Evolutionary conservation across 2,329 filamentous ascomycete species (phyloP).

Genomic region (Meredithiella fracta): DNA sequence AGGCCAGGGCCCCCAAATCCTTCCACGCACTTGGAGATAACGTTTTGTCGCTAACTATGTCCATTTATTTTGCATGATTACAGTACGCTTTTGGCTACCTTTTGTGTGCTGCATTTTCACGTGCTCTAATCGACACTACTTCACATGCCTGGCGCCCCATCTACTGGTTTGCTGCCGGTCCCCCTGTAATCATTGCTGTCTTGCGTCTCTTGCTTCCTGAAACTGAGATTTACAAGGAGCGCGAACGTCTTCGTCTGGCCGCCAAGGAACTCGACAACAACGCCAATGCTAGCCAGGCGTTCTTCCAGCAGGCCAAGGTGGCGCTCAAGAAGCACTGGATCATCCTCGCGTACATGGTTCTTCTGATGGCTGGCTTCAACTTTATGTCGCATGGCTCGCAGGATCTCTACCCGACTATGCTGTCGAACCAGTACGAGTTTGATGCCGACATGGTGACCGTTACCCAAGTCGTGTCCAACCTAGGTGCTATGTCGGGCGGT

Average conservation of each 20-base stretch:
- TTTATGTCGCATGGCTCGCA: conserved; percentile 65
- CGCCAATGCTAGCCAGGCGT: conserved; percentile 35
- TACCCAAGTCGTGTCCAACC: conserved; percentile 65
- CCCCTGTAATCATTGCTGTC: conserved; percentile 63
- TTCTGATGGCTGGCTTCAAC: conserved; percentile 54
- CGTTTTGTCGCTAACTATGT: not conserved
- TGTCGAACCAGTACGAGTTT: conserved; percentile 35
- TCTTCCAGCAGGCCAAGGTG: conserved; percentile 60
- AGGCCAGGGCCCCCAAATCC: too few relatives aligned
- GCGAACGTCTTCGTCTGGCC: conserved; percentile 42
- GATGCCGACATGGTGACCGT: conserved; percentile 39
- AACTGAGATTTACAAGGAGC: conserved; percentile 54
- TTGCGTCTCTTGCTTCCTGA: conserved; percentile 67
- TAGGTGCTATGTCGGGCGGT: conserved; percentile 56
- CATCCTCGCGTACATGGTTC: conserved; percentile 45
- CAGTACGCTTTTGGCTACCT: conserved; percentile 50
- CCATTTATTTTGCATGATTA: not conserved
- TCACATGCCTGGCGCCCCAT: conserved; percentile 67
- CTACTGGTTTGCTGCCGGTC: conserved; percentile 76
- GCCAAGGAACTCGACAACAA: conserved; percentile 17
- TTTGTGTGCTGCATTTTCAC: conserved; percentile 38
- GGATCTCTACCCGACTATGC: conserved; percentile 64
- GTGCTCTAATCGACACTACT: conserved; percentile 59
- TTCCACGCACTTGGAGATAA: too few relatives aligned
- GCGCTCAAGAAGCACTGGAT: conserved; percentile 69